These are phyloP conservation scores for Diaporthe longicolla DNA, from an alignment of 2,329 filamentous ascomycete species.

Conservation along the genomic window DNA sequence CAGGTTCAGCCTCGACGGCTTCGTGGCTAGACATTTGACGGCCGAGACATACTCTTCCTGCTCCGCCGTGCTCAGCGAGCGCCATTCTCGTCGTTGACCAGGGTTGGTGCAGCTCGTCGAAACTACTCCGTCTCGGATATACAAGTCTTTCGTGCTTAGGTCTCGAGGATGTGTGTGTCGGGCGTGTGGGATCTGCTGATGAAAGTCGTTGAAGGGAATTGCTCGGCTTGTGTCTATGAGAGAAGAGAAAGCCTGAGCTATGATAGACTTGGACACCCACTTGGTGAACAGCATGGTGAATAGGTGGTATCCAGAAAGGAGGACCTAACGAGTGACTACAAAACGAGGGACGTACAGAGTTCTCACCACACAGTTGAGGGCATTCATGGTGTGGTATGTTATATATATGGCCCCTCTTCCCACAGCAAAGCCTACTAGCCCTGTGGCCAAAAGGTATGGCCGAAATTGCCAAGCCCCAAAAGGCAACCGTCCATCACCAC, in stretches of 20 bases:
- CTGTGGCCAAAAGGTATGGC: conserved; percentile 12
- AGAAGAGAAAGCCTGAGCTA: conserved; percentile 17
- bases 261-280: conserved; percentile 24
- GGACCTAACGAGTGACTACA: background rate
- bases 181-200: background rate
- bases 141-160: background rate
- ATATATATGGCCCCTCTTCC: background rate
- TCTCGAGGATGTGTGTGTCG: conserved; percentile 5
- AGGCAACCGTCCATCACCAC: conserved; percentile 7
- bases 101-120: background rate
- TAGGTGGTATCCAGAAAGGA: background rate
- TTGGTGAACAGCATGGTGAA: conserved; percentile 12
- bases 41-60: conserved; percentile 22
- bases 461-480: conserved; percentile 18
- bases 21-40: conserved; percentile 18
- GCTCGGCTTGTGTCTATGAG: conserved; percentile 26
- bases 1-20: conserved; percentile 43
- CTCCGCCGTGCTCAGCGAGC: conserved; percentile 22
- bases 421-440: background rate
- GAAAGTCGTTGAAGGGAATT: conserved; percentile 24
- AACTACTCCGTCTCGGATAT: background rate
- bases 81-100: conserved; percentile 18
- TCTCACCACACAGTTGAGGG: background rate
- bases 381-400: background rate
- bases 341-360: conserved; percentile 5